These are phyloP conservation scores for Elsinoe australis DNA, from an alignment of 2,329 filamentous ascomycete species.

Conservation along the genomic window DNA sequence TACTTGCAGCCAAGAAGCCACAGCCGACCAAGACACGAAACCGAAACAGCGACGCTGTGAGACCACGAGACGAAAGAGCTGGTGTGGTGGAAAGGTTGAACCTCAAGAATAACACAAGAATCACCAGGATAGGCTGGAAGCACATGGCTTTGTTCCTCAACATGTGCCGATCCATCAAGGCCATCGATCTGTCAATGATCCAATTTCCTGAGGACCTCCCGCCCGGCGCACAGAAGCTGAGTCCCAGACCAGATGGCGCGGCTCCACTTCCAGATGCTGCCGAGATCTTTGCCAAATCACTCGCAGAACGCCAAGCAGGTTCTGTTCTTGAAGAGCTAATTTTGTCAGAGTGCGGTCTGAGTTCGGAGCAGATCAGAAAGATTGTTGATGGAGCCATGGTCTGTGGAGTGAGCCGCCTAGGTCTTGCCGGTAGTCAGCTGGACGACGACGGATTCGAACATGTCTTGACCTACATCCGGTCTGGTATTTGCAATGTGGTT, in stretches of 20 bases:
- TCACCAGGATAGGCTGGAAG: constrained; percentile 82
- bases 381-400: constrained; percentile 77
- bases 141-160: constrained; percentile 84
- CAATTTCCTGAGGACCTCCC: constrained; percentile 55
- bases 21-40: constrained; percentile 35
- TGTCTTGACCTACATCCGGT: constrained; percentile 66
- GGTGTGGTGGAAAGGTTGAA: constrained; percentile 81
- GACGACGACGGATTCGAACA: constrained; percentile 66
- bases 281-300: constrained; percentile 62
- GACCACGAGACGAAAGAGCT: constrained; percentile 39
- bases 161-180: constrained; percentile 78
- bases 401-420: constrained; percentile 69
- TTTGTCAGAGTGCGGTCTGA: constrained; percentile 70
- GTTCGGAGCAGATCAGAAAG: constrained; percentile 60
- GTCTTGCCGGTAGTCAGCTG: constrained; percentile 74
- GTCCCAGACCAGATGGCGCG: constrained; percentile 19
- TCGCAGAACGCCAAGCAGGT: constrained; percentile 69
- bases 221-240: constrained; percentile 22
- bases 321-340: constrained; percentile 72
- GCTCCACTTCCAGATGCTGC: constrained; percentile 44
- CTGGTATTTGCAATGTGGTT: constrained; percentile 73
- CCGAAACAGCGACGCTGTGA: constrained; percentile 22
- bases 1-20: constrained; percentile 69
- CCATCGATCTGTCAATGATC: constrained; percentile 78
- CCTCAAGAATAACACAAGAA: constrained; percentile 79